Conservation (phyloP, 2,329 filamentous ascomycete species). For the Colletotrichum scovillei region DNA sequence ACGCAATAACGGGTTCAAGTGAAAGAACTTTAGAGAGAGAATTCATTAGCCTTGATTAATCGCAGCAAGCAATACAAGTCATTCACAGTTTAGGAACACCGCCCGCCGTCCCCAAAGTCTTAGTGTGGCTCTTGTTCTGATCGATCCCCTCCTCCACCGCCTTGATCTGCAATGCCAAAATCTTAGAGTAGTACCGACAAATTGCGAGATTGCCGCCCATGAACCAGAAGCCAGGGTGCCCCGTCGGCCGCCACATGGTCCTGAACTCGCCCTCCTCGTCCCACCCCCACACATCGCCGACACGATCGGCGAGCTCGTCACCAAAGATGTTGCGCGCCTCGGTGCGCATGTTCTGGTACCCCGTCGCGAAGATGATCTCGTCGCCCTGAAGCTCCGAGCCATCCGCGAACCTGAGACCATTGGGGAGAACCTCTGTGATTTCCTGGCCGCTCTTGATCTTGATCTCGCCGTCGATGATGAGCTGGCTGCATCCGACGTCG, state of each 20-base stretch:
- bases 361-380: slow-evolving; percentile 58
- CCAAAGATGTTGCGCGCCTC: slow-evolving; percentile 61
- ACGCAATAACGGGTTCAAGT: not conserved
- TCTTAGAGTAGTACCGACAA: slow-evolving; percentile 47
- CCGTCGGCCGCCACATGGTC: slow-evolving; percentile 45
- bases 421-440: slow-evolving; percentile 61
- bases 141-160: slow-evolving; percentile 32
- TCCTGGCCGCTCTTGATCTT: slow-evolving; percentile 61
- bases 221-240: slow-evolving; percentile 50
- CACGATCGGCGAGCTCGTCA: slow-evolving; percentile 58
- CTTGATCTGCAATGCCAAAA: slow-evolving; percentile 44
- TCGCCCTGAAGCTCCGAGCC: slow-evolving; percentile 47
- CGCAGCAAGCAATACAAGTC: not conserved
- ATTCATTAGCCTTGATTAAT: not conserved
- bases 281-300: slow-evolving; percentile 59
- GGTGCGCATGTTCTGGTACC: slow-evolving; percentile 65
- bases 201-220: slow-evolving; percentile 49
- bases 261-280: slow-evolving; percentile 59
- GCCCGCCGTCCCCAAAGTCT: not conserved
- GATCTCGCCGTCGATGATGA: slow-evolving; percentile 46
- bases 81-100: not conserved
- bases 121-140: not conserved
- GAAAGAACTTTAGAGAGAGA: not conserved
- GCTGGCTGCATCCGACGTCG: slow-evolving; percentile 41
- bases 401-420: slow-evolving; percentile 56